phyloP scores from a whole-genome alignment of 179 eudicot genomes.

The Amaranthus tricolor region DNA sequence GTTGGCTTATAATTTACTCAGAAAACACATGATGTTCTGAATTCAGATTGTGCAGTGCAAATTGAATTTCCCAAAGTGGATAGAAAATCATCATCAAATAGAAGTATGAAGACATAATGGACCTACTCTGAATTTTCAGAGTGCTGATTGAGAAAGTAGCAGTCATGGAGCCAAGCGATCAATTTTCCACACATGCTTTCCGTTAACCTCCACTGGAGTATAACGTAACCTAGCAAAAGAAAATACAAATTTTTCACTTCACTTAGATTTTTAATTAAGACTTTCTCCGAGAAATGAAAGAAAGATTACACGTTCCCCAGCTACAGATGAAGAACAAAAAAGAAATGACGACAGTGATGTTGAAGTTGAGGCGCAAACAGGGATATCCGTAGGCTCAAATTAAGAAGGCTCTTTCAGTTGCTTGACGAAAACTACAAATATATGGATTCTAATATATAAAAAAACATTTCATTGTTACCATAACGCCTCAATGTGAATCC shows the following conservation, averaged over 20 bases:
- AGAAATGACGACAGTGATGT: neutral
- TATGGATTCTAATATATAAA: neutral
- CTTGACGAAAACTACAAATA: neutral
- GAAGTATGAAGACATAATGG: conserved; percentile 14
- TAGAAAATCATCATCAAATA: neutral
- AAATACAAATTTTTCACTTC: neutral
- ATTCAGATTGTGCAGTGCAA: neutral
- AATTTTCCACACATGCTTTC: conserved; percentile 65
- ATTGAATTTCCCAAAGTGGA: neutral
- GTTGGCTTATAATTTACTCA: conserved; percentile 7
- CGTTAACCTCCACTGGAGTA: conserved; percentile 50
- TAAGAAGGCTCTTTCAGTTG: neutral
- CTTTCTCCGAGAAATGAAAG: neutral
- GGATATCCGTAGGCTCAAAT: neutral
- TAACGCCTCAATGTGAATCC: neutral
- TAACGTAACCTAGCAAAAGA: conserved; percentile 61
- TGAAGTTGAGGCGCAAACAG: neutral
- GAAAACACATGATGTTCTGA: neutral
- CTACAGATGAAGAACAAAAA: neutral
- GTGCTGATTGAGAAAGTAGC: conserved; percentile 40
- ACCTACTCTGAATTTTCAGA: conserved; percentile 31
- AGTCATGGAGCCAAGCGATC: conserved; percentile 95
- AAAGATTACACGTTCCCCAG: neutral
- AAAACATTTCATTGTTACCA: neutral
- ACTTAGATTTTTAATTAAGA: neutral